Base-by-base conservation (phyloP, 495 filamentous ascomycete species). In the Cudoniella acicularis region DNA sequence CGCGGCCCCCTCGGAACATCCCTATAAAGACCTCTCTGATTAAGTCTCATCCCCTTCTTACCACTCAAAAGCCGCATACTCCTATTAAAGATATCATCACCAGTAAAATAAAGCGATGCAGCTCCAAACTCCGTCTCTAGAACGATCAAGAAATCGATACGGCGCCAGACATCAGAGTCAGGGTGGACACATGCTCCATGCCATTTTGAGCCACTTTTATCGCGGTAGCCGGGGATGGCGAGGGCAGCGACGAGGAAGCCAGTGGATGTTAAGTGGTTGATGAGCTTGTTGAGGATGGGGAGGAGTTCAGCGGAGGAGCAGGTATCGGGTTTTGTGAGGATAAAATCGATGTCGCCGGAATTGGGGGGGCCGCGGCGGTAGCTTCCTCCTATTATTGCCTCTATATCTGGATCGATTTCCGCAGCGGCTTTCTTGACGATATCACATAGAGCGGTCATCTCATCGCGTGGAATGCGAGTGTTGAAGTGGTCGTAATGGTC, bases 1-100 rank as follows among this genome's bases (percentile, higher is more conserved):
- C 54, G 53, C 2, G 47, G 56, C 3, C 62, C 62, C 24, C 63
- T 54, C 65, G 90, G 72, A 2, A 91, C 85, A 72, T 94, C 83
- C 60, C 77, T 81, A 67, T 85, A 96, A 49, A 98, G 72, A 1
- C 91, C 94, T 18, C 80, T 76, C 68, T 97, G 92, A 64, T 97
- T 97, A 30, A 98, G 66, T 55, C 88, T 75, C 87, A 96, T 92
- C 0, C 85, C 84, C 69, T 91, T 94, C 76, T 83, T 92, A 26
- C 85, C 85, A 22, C 92, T 90, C 49, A 97, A 74, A 10, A 97
- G 71, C 62, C 94, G 72, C 72, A 97, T 82, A 56, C 89, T 94
- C 25, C 93, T 79, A 65, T 98, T 98, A 75, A 98, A 98, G 50
- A 97, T 91, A 66, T 96, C 92, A 64, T 96, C 95, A 1, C 94